Evolutionary conservation across 1,284 basidiomycete species (phyloP), one percentile per base, ranked within the genome.

Genomic region (Lignosus rhinocerotis): DNA sequence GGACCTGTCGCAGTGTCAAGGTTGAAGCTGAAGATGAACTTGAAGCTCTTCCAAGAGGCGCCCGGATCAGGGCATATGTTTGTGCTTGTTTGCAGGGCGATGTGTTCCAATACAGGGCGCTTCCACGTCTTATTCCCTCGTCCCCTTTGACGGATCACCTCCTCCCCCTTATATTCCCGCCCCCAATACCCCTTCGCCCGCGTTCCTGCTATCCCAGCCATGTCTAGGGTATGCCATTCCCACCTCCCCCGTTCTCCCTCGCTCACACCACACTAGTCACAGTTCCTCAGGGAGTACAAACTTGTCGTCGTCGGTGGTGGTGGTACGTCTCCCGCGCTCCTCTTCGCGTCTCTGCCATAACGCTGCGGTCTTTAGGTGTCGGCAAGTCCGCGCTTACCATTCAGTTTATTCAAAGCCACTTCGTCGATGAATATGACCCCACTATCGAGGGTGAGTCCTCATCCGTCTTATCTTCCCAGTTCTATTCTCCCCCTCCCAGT

Each of bases 401-500:
- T 72, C 96, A 98, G 75, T 98, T 98, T 81, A 98, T 97, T 68
- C 93, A 96, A 74, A 91, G 88, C 66, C 93, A 97, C 76, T 99
- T 99, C 73, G 95, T 98, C 52, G 94, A 98, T 75, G 96, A 98
- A 77, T 99, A 96, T 70, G 96, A 98, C 75, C 96, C 96, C 32
- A 98, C 96, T 32, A 98, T 98, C 67, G 96, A 95, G 75, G 93
- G 92, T 92, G 65, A 66, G 75, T 65, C 17, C 36, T 39, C 36
- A n/a, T 51, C n/a, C 39, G 17, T 21, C 38, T 16, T 16, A 17
- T 41, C 14, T 51, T 33, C 32, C 19, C 39, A 36, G 17, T 25
- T 21, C 14, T 11, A 11, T 25, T 34, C 3, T 19, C 31, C 25
- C 34, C 34, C 10, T 38, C 11, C 31, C 51, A 6, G n/a, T n/a